A percentile compares a stretch with the other conserved stretches of the same genome.
These are phyloP conservation scores for Verticillium nonalfalfae DNA, from an alignment of 2,329 filamentous ascomycete species.

Conservation along the genomic window DNA sequence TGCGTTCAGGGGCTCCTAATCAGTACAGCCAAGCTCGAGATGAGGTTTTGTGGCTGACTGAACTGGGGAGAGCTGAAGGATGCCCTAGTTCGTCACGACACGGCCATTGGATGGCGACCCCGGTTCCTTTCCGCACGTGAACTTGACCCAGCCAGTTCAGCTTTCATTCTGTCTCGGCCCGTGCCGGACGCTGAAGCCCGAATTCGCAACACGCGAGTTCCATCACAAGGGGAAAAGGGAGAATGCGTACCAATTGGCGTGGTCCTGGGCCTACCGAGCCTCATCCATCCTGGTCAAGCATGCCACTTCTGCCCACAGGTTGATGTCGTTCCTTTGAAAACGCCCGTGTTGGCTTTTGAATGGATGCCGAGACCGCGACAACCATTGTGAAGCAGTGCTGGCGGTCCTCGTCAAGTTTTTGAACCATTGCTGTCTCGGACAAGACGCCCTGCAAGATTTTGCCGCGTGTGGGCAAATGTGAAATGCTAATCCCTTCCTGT, in stretches of 20 bases:
- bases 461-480: slow-evolving; percentile 37
- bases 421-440: slow-evolving; percentile 15
- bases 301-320: too few relatives aligned
- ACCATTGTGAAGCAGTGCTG: slow-evolving; percentile 28
- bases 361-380: slow-evolving; percentile 64
- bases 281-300: too few relatives aligned
- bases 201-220: too few relatives aligned
- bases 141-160: background rate
- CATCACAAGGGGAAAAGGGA: too few relatives aligned
- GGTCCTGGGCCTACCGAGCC: too few relatives aligned
- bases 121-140: background rate
- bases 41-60: background rate
- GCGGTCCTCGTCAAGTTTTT: slow-evolving; percentile 41
- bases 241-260: too few relatives aligned
- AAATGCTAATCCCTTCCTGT: slow-evolving; percentile 3
- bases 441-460: slow-evolving; percentile 45
- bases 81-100: background rate
- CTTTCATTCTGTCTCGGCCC: background rate
- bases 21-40: background rate
- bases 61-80: background rate
- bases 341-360: slow-evolving; percentile 58
- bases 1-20: background rate
- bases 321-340: slow-evolving; percentile 65
- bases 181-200: background rate
- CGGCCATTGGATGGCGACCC: background rate